Evolutionary conservation across 768 basidiomycete species (phyloP), one percentile per base, ranked within the genome.

Genomic region (Boletus patriciae): DNA sequence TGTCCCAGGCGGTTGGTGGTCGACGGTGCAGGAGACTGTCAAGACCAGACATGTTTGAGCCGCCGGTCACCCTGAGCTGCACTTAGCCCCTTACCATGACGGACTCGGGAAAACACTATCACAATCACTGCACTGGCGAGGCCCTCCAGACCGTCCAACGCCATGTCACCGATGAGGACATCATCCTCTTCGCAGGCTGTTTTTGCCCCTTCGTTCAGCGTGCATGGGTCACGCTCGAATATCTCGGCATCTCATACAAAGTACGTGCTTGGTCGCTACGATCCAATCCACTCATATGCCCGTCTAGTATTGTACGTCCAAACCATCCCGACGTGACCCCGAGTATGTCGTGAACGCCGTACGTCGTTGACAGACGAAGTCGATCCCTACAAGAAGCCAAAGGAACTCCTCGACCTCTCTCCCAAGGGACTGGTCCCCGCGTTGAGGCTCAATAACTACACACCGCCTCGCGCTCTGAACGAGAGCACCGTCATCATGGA

Each of bases 171-270:
- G 73, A 78, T 3, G 70, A 78, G 62, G 79, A 84, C 50, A 83
- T 88, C 58, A 86, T 82, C 1, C 76, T 93, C 23, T 92, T 90
- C 61, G 84, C 77, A 10, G 79, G 82, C 50, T 90, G 87, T 66
- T 90, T 90, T 65, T 91, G 89, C 66, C 88, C 89, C 0, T 92
- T 92, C 66, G 90, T 92, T 2, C 90, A 92, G 69, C 78, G 91
- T 16, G 88, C 83, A 3, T 94, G 92, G 91, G 78, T 85, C 19
- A 80, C 84, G 0, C 76, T 92, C 31, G 90, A 93, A 68, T 79
- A 81, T 58, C 80, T 90, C 21, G 79, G 76, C 2, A 81, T 92
- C 44, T 81, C 84, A 3, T 92, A 94, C 73, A 82, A 85, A 67
- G 88, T 87, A 75, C 50, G 36, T 59, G 1, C 41, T 31, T n/a